A percentile compares a stretch with the other conserved stretches of the same genome.
These are phyloP conservation scores for Xylariaceae sp. DNA, from an alignment of 2,329 filamentous ascomycete genomes.

Conservation along the genomic window DNA sequence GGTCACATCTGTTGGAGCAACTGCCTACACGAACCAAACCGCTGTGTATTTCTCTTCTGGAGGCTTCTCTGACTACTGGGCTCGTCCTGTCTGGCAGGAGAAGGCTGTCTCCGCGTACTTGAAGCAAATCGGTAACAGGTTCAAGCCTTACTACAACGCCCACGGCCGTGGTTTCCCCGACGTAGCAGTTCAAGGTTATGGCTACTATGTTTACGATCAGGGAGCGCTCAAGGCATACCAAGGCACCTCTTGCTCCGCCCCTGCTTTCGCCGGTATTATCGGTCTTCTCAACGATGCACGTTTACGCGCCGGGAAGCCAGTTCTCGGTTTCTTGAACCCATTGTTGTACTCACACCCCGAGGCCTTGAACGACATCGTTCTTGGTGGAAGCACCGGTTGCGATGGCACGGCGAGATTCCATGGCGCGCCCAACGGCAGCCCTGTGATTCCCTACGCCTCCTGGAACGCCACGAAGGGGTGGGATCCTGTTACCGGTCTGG, in stretches of 20 bases:
- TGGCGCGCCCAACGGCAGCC: constrained; percentile 20
- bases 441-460: constrained; percentile 21
- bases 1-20: constrained; percentile 30
- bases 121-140: constrained; percentile 34
- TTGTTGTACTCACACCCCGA: constrained; percentile 39
- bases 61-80: constrained; percentile 50
- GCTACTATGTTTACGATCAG: constrained; percentile 39
- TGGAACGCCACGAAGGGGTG: constrained; percentile 30
- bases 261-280: constrained; percentile 54
- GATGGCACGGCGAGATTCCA: constrained; percentile 26
- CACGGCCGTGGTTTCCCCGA: constrained; percentile 52
- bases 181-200: constrained; percentile 46
- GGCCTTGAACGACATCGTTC: constrained; percentile 34
- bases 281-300: constrained; percentile 55
- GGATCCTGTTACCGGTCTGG: constrained; percentile 35
- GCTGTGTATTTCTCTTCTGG: constrained; percentile 49
- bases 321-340: constrained; percentile 48
- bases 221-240: constrained; percentile 27
- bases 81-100: constrained; percentile 45
- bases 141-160: constrained; percentile 21
- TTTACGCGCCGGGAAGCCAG: constrained; percentile 42
- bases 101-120: constrained; percentile 44
- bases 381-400: constrained; percentile 25
- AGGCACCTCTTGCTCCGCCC: constrained; percentile 46
- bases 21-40: constrained; percentile 39